phyloP scores from a whole-genome alignment of 169 alveolate genomes.

The Eimeria brunetti region DNA sequence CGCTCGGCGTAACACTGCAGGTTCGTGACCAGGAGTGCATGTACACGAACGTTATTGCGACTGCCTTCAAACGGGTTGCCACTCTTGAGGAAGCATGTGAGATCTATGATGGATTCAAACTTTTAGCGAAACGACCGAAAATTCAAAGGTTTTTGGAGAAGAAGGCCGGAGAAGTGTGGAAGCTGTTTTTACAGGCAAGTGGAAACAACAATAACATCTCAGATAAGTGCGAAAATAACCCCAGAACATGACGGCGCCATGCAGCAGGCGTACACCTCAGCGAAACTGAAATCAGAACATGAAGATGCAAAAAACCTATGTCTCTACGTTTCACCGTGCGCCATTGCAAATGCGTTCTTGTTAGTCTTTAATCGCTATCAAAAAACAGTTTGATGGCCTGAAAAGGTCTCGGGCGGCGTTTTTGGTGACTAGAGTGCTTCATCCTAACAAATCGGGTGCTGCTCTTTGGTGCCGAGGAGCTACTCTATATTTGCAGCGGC shows the following conservation, averaged over 20 bases:
- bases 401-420: conserved; percentile 48
- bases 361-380: conserved; percentile 47
- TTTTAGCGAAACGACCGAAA: conserved; percentile 91
- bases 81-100: conserved; percentile 89
- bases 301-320: neutral
- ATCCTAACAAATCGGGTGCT: conserved; percentile 67
- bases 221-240: neutral
- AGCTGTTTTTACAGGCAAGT: conserved; percentile 86
- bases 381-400: conserved; percentile 41
- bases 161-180: conserved; percentile 92
- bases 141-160: conserved; percentile 92
- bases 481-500: conserved; percentile 78
- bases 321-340: neutral
- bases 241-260: neutral
- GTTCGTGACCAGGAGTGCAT: conserved; percentile 92
- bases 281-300: neutral
- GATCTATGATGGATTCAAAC: conserved; percentile 92
- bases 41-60: conserved; percentile 89
- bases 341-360: neutral
- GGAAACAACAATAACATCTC: neutral
- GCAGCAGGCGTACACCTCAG: neutral
- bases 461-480: conserved; percentile 84
- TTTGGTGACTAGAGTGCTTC: conserved; percentile 48
- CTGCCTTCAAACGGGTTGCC: conserved; percentile 92
- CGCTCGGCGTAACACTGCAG: conserved; percentile 4